Conservation (phyloP, 306 rosid genomes). For the Cicer chorassanicum region DNA sequence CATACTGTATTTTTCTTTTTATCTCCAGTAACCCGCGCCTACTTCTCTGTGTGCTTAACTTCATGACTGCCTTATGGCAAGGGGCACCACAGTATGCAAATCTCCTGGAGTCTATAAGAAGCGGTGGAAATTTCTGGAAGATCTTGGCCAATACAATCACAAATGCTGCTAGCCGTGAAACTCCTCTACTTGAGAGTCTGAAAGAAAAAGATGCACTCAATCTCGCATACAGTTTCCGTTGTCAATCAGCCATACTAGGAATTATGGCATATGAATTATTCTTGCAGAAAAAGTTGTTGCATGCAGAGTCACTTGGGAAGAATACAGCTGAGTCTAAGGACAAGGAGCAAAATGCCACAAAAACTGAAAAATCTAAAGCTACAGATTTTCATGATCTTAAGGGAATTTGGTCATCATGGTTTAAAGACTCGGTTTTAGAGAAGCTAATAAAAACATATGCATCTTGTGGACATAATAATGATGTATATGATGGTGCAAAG, state of each 20-base stretch:
- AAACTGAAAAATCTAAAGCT: constrained; percentile 56
- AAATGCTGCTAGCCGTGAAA: constrained; percentile 45
- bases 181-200: constrained; percentile 46
- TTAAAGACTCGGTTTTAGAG: constrained; percentile 62
- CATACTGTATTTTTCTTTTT: constrained; percentile 38
- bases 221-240: constrained; percentile 63
- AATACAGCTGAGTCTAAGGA: constrained; percentile 61
- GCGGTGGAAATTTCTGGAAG: constrained; percentile 66
- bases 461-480: constrained; percentile 55
- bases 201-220: constrained; percentile 58
- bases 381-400: constrained; percentile 49
- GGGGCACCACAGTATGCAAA: constrained; percentile 68
- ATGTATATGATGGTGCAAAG: constrained; percentile 63
- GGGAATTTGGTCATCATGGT: constrained; percentile 70
- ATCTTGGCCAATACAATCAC: constrained; percentile 60
- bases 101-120: constrained; percentile 67
- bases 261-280: constrained; percentile 80
- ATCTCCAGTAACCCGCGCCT: constrained; percentile 70
- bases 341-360: constrained; percentile 50
- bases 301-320: constrained; percentile 65
- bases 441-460: constrained; percentile 69
- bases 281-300: constrained; percentile 79
- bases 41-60: constrained; percentile 75
- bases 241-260: constrained; percentile 74
- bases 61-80: constrained; percentile 84